A percentile compares a stretch with the other conserved stretches of the same genome.
Conservation (phyloP, 2,329 filamentous ascomycete genomes). For the Apiospora marii region DNA sequence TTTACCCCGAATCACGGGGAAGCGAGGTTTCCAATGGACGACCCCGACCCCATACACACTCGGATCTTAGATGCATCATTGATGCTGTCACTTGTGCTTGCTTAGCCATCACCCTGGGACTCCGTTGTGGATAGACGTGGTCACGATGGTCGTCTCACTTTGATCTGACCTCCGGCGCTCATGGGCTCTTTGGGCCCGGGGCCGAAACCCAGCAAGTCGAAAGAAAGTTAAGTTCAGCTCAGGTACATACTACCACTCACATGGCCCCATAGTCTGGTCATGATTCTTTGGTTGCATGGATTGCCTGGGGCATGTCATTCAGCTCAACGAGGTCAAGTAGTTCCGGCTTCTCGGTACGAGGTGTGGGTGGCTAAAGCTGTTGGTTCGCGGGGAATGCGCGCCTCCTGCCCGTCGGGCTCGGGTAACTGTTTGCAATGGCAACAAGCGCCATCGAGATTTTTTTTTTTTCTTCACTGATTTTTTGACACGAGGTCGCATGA, state of each 20-base stretch:
- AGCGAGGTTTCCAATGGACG: not conserved
- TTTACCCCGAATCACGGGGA: constrained; percentile 19
- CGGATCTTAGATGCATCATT: not conserved
- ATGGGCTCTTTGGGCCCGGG: not conserved
- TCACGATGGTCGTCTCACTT: constrained; percentile 13
- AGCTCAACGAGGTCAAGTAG: not conserved
- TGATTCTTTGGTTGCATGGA: not conserved
- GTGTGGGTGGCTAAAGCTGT: not conserved
- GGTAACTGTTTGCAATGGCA: constrained; percentile 12
- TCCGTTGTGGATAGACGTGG: not conserved
- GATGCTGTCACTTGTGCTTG: not conserved
- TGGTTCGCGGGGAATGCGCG: constrained; percentile 13
- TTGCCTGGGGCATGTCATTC: not conserved
- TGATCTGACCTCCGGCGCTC: constrained; percentile 13
- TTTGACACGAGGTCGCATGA: constrained; percentile 13
- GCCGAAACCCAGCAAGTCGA: not conserved
- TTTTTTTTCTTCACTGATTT: not conserved
- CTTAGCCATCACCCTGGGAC: not conserved
- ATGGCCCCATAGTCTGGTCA: constrained; percentile 18
- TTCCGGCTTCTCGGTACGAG: constrained; percentile 13
- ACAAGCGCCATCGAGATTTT: not conserved
- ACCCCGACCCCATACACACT: not conserved
- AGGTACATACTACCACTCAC: constrained; percentile 8
- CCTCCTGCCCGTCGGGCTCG: constrained; percentile 13
- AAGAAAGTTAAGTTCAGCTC: constrained; percentile 7